Evolutionary conservation across 2,329 filamentous ascomycete species (phyloP).

Genomic region (Dactylonectria macrodidyma): DNA sequence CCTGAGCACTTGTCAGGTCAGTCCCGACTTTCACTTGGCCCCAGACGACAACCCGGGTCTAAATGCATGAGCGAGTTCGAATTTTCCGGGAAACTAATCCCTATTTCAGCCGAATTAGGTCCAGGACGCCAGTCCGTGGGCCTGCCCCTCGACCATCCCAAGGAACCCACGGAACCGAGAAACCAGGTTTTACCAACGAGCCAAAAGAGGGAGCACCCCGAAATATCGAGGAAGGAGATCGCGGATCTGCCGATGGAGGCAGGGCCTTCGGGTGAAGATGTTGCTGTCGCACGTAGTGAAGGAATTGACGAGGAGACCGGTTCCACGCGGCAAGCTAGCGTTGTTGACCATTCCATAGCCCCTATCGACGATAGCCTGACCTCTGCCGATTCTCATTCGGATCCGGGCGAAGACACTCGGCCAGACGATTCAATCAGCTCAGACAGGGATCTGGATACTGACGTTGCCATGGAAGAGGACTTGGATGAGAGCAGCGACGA

Average conservation of each 20-base stretch:
- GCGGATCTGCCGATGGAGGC: not conserved
- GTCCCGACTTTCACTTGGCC: slow-evolving; percentile 17
- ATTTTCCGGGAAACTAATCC: slow-evolving; percentile 32
- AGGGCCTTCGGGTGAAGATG: not conserved
- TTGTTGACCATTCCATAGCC: slow-evolving; percentile 1
- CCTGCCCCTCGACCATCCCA: not conserved
- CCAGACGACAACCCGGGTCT: slow-evolving; percentile 9
- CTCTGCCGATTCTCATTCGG: slow-evolving; percentile 1
- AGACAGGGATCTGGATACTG: slow-evolving; percentile 34
- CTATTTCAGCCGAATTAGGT: slow-evolving; percentile 28
- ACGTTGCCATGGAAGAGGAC: slow-evolving; percentile 45
- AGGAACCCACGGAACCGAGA: slow-evolving; percentile 17
- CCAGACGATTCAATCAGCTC: slow-evolving; percentile 15
- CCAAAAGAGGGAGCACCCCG: slow-evolving; percentile 28
- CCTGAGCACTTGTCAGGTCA: slow-evolving; percentile 36
- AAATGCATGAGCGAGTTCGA: slow-evolving; percentile 12
- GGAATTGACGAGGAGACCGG: not conserved
- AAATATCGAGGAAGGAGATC: slow-evolving; percentile 11
- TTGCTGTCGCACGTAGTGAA: not conserved
- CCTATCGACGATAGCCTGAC: not conserved
- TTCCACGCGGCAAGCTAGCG: not conserved
- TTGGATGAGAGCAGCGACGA: slow-evolving; percentile 46
- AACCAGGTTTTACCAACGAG: slow-evolving; percentile 2
- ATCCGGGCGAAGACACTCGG: not conserved
- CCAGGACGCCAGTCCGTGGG: slow-evolving; percentile 9